Evolutionary conservation across 805 yeast species (phyloP).

Genomic region (Teunomyces panamensis): DNA sequence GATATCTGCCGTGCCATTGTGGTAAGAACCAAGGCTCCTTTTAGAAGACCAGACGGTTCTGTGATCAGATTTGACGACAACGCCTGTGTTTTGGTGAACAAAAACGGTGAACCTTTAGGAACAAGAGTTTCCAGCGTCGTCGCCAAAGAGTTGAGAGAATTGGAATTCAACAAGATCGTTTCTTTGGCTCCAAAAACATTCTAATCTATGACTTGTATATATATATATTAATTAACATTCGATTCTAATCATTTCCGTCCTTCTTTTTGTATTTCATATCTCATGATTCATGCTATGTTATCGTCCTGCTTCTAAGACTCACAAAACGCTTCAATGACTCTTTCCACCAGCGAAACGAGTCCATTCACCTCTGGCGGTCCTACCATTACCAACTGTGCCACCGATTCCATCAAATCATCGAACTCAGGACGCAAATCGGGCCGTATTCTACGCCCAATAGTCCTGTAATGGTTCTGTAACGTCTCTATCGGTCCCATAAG

Average conservation of each 20-base stretch:
- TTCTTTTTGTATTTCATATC: background rate
- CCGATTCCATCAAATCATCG: slow-evolving; percentile 12
- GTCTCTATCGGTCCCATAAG: background rate
- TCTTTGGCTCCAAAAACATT: slow-evolving; percentile 80
- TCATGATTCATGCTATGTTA: background rate
- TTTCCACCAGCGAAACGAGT: slow-evolving; percentile 17
- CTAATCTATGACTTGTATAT: slow-evolving; percentile 4
- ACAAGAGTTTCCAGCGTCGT: slow-evolving; percentile 89
- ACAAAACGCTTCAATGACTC: slow-evolving; percentile 11
- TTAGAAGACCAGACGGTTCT: slow-evolving; percentile 82
- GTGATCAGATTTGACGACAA: slow-evolving; percentile 88
- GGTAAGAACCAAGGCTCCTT: slow-evolving; percentile 83
- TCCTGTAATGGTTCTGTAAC: background rate
- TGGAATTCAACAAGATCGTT: slow-evolving; percentile 80
- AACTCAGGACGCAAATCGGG: slow-evolving; percentile 11
- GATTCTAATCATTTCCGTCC: background rate
- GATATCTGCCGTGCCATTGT: slow-evolving; percentile 95
- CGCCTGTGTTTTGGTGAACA: slow-evolving; percentile 93
- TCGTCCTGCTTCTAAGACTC: background rate
- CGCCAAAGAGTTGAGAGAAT: slow-evolving; percentile 83
- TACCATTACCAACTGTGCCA: slow-evolving; percentile 10
- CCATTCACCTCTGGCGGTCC: slow-evolving; percentile 15
- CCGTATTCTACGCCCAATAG: background rate
- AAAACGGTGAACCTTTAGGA: slow-evolving; percentile 91
- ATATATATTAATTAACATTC: background rate